These are phyloP conservation scores for Leptographium galeiforme DNA, from an alignment of 2,329 filamentous ascomycete genomes.

Conservation along the genomic window DNA sequence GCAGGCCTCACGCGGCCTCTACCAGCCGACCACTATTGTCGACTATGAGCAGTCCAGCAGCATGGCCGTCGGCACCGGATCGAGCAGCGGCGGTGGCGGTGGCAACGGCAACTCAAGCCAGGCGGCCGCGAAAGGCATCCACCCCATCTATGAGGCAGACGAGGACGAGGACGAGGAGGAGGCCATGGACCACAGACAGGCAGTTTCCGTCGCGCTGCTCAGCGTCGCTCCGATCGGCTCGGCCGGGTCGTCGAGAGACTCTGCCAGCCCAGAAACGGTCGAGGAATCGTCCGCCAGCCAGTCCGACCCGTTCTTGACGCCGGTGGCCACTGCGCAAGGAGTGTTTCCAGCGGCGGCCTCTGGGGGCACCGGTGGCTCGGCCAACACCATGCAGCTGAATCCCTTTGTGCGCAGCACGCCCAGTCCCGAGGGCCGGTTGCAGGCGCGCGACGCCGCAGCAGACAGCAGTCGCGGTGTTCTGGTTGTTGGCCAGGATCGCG, in stretches of 20 bases:
- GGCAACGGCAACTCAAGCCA: conserved; percentile 1
- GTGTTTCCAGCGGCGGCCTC: background rate
- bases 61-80: conserved; percentile 11
- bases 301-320: conserved; percentile 39
- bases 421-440: conserved; percentile 22
- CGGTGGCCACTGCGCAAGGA: conserved; percentile 13
- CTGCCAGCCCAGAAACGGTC: conserved; percentile 14
- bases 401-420: conserved; percentile 18
- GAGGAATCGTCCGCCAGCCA: conserved; percentile 17
- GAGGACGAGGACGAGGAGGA: conserved; percentile 31
- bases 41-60: conserved; percentile 14
- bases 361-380: conserved; percentile 7
- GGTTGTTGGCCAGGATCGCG: conserved; percentile 26
- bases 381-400: conserved; percentile 10
- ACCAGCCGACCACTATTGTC: conserved; percentile 19
- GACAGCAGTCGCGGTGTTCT: background rate
- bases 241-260: background rate
- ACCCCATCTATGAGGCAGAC: conserved; percentile 46
- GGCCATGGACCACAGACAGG: conserved; percentile 3
- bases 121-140: conserved; percentile 27
- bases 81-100: background rate
- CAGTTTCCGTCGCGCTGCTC: background rate
- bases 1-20: conserved; percentile 22
- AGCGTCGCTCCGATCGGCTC: background rate
- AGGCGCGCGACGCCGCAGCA: background rate